Evolutionary conservation across 2,329 filamentous ascomycete species (phyloP).

Genomic region (Hymenoscyphus occultus): DNA sequence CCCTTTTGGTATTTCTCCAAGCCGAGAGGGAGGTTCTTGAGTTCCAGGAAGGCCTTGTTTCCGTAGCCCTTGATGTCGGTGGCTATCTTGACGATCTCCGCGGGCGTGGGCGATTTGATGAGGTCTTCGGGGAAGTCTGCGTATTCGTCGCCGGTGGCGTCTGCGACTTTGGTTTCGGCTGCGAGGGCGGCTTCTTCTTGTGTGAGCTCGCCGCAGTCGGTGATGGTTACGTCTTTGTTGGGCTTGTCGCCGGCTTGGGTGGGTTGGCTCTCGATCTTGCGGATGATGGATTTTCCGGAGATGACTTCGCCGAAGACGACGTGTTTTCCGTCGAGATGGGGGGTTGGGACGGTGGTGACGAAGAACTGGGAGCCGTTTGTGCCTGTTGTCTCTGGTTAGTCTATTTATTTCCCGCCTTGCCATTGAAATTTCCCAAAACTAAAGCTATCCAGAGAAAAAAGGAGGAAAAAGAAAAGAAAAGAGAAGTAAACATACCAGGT

Average conservation of each 20-base stretch:
- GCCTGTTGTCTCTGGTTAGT: slow-evolving; percentile 44
- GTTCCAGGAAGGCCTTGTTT: slow-evolving; percentile 83
- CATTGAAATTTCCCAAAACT: too few species aligned
- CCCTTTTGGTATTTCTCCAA: slow-evolving; percentile 95
- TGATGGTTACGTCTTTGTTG: slow-evolving; percentile 66
- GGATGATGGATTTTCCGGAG: slow-evolving; percentile 85
- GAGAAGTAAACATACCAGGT: slow-evolving; percentile 57
- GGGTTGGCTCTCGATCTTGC: slow-evolving; percentile 81
- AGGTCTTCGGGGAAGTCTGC: slow-evolving; percentile 96
- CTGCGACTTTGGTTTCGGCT: slow-evolving; percentile 66
- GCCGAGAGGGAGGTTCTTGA: slow-evolving; percentile 63
- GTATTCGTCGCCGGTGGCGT: slow-evolving; percentile 83
- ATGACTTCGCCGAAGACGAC: slow-evolving; percentile 96
- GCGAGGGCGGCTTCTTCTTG: slow-evolving; percentile 62
- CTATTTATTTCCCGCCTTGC: slow-evolving; percentile 2
- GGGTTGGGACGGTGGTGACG: slow-evolving; percentile 91
- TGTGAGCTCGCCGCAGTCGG: slow-evolving; percentile 81
- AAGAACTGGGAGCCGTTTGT: slow-evolving; percentile 99
- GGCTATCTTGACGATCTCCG: slow-evolving; percentile 73
- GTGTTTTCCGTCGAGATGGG: slow-evolving; percentile 93
- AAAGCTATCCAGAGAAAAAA: too few species aligned
- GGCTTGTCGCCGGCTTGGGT: slow-evolving; percentile 79
- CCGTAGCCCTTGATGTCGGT: slow-evolving; percentile 85
- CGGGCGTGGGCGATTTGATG: slow-evolving; percentile 55
- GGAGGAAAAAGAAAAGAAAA: not conserved